Percentiles rank a stretch among this genome's conserved stretches.
Evolutionary conservation across 2,329 filamentous ascomycete genomes (phyloP).

Genomic region (Talaromyces sp.): DNA sequence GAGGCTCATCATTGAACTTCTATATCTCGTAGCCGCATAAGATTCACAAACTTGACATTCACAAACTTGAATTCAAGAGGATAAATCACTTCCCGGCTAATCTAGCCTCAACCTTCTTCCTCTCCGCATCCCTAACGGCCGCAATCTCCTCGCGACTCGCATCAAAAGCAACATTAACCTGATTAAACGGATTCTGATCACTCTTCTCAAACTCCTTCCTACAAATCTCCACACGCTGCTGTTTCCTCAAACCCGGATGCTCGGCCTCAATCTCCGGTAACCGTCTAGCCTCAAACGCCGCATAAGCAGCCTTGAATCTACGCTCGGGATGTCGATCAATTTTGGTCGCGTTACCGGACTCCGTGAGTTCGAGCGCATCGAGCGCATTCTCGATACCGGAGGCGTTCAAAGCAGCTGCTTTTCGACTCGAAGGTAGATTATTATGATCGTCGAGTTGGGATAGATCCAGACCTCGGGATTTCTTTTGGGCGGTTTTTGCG

Average conservation of each 20-base stretch:
- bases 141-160: conserved; percentile 70
- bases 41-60: too few relatives aligned
- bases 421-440: conserved; percentile 29
- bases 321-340: conserved; percentile 85
- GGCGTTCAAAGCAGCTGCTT: conserved; percentile 64
- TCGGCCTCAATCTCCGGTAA: conserved; percentile 82
- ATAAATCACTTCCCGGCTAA: conserved; percentile 37
- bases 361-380: conserved; percentile 71
- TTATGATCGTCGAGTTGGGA: conserved; percentile 71
- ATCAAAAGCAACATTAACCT: conserved; percentile 71
- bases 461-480: conserved; percentile 66
- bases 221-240: conserved; percentile 80
- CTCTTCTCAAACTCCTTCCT: conserved; percentile 92
- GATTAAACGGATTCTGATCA: conserved; percentile 93
- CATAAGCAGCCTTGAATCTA: conserved; percentile 78
- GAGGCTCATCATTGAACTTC: background rate
- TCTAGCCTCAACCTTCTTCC: conserved; percentile 67
- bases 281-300: conserved; percentile 73
- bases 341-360: conserved; percentile 55
- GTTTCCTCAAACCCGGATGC: conserved; percentile 69
- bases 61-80: background rate
- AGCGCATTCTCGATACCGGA: conserved; percentile 90
- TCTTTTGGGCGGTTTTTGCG: conserved; percentile 46
- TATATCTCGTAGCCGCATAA: background rate
- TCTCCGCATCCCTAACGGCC: conserved; percentile 61